Percentiles rank a stretch among this genome's conserved stretches.
Conservation (phyloP, 2,329 filamentous ascomycete genomes). For the Aureobasidium uvarum region DNA sequence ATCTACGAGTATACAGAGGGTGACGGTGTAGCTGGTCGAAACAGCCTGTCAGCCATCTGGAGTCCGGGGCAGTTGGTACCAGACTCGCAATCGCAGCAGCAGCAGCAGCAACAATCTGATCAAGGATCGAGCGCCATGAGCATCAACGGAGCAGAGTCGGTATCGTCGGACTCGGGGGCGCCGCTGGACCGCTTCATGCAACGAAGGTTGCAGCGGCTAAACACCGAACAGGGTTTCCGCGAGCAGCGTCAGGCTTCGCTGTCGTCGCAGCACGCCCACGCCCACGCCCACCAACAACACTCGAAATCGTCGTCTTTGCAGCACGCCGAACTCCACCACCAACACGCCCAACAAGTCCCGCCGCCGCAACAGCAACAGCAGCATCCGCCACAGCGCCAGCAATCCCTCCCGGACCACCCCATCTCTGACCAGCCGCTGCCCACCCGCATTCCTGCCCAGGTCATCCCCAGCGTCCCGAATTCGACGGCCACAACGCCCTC, state of each 20-base stretch:
- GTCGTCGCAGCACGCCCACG: neutral
- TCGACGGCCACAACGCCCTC: slow-evolving; percentile 26
- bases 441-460: slow-evolving; percentile 5
- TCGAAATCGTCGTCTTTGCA: slow-evolving; percentile 20
- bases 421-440: slow-evolving; percentile 6
- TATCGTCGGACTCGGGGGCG: slow-evolving; percentile 38
- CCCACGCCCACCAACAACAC: slow-evolving; percentile 4
- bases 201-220: slow-evolving; percentile 41
- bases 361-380: neutral
- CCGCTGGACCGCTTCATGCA: slow-evolving; percentile 40
- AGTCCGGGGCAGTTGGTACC: slow-evolving; percentile 22
- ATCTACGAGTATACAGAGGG: slow-evolving; percentile 1
- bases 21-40: neutral
- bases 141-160: slow-evolving; percentile 17
- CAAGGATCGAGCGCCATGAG: slow-evolving; percentile 13
- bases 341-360: neutral
- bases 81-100: neutral
- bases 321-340: slow-evolving; percentile 34
- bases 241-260: slow-evolving; percentile 36
- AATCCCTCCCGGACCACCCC: neutral
- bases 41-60: slow-evolving; percentile 12
- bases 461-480: slow-evolving; percentile 25
- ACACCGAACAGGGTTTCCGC: slow-evolving; percentile 42
- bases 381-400: slow-evolving; percentile 2
- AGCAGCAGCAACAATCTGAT: neutral